Percentiles rank a stretch among this genome's conserved stretches.
phyloP scores from a whole-genome alignment of 805 yeast species.

The Maudiozyma saulgeensis region DNA sequence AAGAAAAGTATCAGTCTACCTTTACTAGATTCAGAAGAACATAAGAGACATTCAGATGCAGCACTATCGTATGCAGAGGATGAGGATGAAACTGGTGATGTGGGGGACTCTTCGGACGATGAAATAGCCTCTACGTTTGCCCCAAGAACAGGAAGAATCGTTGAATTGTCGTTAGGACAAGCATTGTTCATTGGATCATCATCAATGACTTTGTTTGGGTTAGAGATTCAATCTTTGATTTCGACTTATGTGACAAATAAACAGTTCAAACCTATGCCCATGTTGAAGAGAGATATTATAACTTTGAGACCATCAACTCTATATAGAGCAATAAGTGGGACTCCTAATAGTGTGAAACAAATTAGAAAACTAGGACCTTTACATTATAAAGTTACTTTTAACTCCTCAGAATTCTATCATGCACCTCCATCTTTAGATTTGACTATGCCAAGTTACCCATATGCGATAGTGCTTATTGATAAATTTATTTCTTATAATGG shows the following conservation, averaged over 20 bases:
- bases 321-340: not conserved
- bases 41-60: not conserved
- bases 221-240: conserved; percentile 63
- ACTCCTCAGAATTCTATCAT: not conserved
- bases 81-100: not conserved
- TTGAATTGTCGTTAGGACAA: conserved; percentile 69
- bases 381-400: not conserved
- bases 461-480: conserved; percentile 66
- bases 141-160: conserved; percentile 60
- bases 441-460: conserved; percentile 58
- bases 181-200: conserved; percentile 71
- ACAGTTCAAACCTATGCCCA: conserved; percentile 11
- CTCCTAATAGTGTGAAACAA: not conserved
- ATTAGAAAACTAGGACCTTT: not conserved
- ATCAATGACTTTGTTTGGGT: conserved; percentile 72
- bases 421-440: not conserved
- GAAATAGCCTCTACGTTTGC: conserved; percentile 65
- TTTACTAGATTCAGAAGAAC: not conserved
- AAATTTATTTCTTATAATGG: conserved; percentile 71
- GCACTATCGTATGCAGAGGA: not conserved
- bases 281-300: conserved; percentile 3
- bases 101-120: conserved; percentile 14
- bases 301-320: not conserved
- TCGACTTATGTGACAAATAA: conserved; percentile 28
- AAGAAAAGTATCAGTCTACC: not conserved